A percentile compares a stretch with the other conserved stretches of the same genome.
Conservation (phyloP, 75 land plant genomes). For the Pseudotsuga menziesii region DNA sequence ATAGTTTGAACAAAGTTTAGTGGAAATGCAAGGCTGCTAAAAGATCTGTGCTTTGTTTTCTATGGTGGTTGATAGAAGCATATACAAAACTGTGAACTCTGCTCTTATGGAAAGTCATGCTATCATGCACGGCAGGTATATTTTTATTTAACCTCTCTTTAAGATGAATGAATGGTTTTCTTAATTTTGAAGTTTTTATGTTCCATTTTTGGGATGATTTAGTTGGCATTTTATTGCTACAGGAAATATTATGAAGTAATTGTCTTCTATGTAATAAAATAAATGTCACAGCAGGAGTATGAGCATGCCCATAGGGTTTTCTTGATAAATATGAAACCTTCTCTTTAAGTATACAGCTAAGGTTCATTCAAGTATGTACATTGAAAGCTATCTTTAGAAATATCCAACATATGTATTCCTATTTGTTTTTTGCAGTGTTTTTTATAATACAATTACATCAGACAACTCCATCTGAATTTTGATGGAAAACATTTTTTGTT, state of each 20-base stretch:
- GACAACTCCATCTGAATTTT: too few relatives aligned
- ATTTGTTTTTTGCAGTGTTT: not conserved
- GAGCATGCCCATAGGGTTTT: not conserved
- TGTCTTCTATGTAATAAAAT: not conserved
- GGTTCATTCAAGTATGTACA: not conserved
- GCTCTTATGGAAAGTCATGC: constrained; percentile 60
- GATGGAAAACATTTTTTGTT: not conserved
- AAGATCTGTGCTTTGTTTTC: not conserved
- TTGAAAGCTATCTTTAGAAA: not conserved
- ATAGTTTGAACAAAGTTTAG: not conserved
- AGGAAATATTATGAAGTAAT: too few relatives aligned
- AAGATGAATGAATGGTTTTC: not conserved
- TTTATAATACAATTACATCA: too few relatives aligned
- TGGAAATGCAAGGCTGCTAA: not conserved
- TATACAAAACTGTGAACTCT: constrained; percentile 44
- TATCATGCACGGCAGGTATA: constrained; percentile 64
- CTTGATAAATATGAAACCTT: not conserved
- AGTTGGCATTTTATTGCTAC: not conserved
- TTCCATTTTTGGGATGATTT: not conserved
- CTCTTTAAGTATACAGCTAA: not conserved
- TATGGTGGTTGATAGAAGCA: constrained; percentile 53
- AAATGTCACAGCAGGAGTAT: not conserved
- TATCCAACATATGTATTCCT: not conserved
- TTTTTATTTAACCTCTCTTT: not conserved
- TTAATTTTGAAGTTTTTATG: not conserved